phyloP scores from a whole-genome alignment of 2,329 filamentous ascomycete species.

The Colletotrichum truncatum region DNA sequence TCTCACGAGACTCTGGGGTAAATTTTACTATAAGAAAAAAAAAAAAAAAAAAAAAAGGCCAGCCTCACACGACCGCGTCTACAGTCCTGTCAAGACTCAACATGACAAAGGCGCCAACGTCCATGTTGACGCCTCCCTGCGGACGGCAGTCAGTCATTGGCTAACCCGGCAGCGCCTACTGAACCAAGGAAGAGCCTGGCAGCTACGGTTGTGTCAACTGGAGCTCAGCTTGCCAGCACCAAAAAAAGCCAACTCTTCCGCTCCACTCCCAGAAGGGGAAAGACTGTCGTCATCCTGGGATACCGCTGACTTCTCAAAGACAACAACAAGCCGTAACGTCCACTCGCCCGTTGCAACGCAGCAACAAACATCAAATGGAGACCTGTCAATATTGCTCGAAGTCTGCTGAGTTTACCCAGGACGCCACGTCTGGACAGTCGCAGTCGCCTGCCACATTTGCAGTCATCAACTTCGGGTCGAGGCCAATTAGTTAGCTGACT shows the following conservation, averaged over 20 bases:
- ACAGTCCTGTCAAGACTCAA: neutral
- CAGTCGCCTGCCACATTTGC: neutral
- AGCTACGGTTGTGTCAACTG: conserved; percentile 1
- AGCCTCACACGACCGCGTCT: neutral
- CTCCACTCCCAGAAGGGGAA: conserved; percentile 29
- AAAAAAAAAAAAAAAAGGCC: neutral
- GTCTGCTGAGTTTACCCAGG: neutral
- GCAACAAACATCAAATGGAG: conserved; percentile 4
- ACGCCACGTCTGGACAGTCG: neutral
- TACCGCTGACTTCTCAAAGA: conserved; percentile 25
- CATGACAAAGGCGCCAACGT: conserved; percentile 18
- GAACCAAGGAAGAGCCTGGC: conserved; percentile 23
- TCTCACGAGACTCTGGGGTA: conserved; percentile 10
- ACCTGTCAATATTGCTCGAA: neutral
- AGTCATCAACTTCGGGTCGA: neutral
- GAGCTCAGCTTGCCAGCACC: conserved; percentile 11
- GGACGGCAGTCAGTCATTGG: conserved; percentile 17
- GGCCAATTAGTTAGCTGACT: neutral
- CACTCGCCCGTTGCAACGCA: conserved; percentile 5
- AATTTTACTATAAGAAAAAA: neutral
- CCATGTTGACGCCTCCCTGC: conserved; percentile 10
- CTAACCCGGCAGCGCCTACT: neutral
- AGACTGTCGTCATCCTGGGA: conserved; percentile 30
- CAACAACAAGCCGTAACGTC: conserved; percentile 12
- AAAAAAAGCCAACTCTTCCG: conserved; percentile 14